These are phyloP conservation scores for Laburnicola sp. DNA, from an alignment of 2,329 filamentous ascomycete species.

Conservation along the genomic window DNA sequence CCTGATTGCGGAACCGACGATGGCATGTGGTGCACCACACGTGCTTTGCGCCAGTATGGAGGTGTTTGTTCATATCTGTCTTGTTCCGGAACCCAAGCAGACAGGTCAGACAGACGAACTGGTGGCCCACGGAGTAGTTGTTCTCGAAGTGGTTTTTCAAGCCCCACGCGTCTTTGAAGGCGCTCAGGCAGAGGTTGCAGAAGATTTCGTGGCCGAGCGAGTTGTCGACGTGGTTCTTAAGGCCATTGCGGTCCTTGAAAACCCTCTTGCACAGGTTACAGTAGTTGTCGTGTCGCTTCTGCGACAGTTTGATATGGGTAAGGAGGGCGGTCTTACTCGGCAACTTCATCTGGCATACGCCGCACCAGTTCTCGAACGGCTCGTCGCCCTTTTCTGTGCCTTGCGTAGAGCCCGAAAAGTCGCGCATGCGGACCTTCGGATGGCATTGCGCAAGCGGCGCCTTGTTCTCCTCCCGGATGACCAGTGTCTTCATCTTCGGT, in stretches of 20 bases:
- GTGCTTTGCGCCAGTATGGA: constrained; percentile 31
- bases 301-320: constrained; percentile 31
- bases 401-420: constrained; percentile 12
- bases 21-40: constrained; percentile 35
- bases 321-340: constrained; percentile 26
- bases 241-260: constrained; percentile 39
- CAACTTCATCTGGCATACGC: constrained; percentile 33
- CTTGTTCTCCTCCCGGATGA: constrained; percentile 16
- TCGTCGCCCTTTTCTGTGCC: constrained; percentile 14
- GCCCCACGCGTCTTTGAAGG: constrained; percentile 38
- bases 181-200: constrained; percentile 41
- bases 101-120: constrained; percentile 35
- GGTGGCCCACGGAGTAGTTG: constrained; percentile 32
- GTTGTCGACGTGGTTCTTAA: constrained; percentile 42
- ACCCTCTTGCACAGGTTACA: constrained; percentile 43
- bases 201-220: constrained; percentile 29
- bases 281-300: constrained; percentile 32
- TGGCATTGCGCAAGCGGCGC: background rate
- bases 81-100: constrained; percentile 29
- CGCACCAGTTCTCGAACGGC: constrained; percentile 37
- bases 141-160: constrained; percentile 42
- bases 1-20: constrained; percentile 32
- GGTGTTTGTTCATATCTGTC: constrained; percentile 27
- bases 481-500: constrained; percentile 9
- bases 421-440: constrained; percentile 7